A percentile compares a stretch with the other conserved stretches of the same genome.
Evolutionary conservation across 2,329 filamentous ascomycete species (phyloP).

Genomic region (Ramularia endophylla): DNA sequence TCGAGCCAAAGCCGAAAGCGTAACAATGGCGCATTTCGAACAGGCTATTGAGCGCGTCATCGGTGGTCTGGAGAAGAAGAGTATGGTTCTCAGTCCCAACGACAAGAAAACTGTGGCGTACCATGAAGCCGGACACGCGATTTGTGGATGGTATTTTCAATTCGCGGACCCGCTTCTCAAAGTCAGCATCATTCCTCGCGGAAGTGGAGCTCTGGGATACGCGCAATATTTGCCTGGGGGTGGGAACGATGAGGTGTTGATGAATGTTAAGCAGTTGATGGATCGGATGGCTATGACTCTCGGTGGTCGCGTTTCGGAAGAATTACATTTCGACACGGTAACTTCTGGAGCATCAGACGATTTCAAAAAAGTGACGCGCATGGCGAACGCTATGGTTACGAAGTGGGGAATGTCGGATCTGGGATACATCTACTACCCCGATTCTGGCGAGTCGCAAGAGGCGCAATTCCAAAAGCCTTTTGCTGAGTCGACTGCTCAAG

Average conservation of each 20-base stretch:
- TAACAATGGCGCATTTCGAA: slow-evolving; percentile 89
- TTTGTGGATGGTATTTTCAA: slow-evolving; percentile 97
- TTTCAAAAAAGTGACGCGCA: slow-evolving; percentile 95
- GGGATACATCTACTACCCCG: slow-evolving; percentile 84
- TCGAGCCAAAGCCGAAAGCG: slow-evolving; percentile 69
- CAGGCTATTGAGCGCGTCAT: slow-evolving; percentile 96
- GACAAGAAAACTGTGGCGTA: slow-evolving; percentile 97
- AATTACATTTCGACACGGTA: slow-evolving; percentile 93
- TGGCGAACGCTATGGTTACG: slow-evolving; percentile 98
- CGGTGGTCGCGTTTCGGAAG: slow-evolving; percentile 89
- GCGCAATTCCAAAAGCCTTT: slow-evolving; percentile 90
- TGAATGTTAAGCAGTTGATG: slow-evolving; percentile 95
- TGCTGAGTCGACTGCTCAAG: slow-evolving; percentile 85
- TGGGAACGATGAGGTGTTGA: slow-evolving; percentile 88
- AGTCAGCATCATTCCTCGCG: slow-evolving; percentile 96
- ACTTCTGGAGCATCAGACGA: slow-evolving; percentile 94
- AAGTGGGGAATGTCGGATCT: slow-evolving; percentile 98
- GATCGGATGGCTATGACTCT: slow-evolving; percentile 99
- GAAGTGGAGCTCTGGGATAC: slow-evolving; percentile 88
- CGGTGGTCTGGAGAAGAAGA: slow-evolving; percentile 95
- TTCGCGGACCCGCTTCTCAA: slow-evolving; percentile 96
- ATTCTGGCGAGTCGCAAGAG: slow-evolving; percentile 33
- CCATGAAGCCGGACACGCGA: slow-evolving; percentile 96
- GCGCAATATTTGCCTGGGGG: slow-evolving; percentile 91
- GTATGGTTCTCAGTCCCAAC: slow-evolving; percentile 81